phyloP scores from a whole-genome alignment of 805 yeast genomes.

The Helenozyma baotianmanensis region DNA sequence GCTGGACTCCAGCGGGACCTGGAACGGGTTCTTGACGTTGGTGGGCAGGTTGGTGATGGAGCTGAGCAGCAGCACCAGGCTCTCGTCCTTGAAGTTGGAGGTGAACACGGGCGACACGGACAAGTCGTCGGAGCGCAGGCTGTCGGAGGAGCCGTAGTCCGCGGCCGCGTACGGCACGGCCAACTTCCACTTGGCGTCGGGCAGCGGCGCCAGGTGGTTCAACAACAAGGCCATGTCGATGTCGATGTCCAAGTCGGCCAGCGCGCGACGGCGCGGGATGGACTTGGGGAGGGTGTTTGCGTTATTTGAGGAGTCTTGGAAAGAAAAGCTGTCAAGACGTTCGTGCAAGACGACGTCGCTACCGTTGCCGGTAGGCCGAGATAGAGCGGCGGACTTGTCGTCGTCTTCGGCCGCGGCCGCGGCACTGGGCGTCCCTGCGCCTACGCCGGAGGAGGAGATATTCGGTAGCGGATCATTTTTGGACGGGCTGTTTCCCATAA shows the following conservation, averaged over 20 bases:
- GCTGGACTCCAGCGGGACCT: conserved; percentile 7
- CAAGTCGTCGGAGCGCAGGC: conserved; percentile 33
- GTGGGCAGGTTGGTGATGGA: conserved; percentile 16
- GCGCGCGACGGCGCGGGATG: conserved; percentile 3
- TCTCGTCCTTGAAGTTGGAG: conserved; percentile 27
- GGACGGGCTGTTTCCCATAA: conserved; percentile 67
- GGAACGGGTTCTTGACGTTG: conserved; percentile 4
- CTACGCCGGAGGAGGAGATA: conserved; percentile 26
- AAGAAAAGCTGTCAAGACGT: background rate
- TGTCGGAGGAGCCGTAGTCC: conserved; percentile 38
- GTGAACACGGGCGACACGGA: conserved; percentile 35
- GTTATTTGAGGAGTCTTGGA: background rate
- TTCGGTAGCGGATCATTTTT: conserved; percentile 46
- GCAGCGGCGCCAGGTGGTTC: conserved; percentile 4
- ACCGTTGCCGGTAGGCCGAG: conserved; percentile 27
- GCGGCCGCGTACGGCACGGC: conserved; percentile 1
- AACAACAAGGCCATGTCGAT: conserved; percentile 44
- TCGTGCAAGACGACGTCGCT: conserved; percentile 9
- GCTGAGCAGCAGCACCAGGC: conserved; percentile 36
- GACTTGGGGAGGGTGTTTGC: conserved; percentile 9
- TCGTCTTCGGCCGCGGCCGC: conserved; percentile 39
- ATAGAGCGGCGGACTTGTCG: conserved; percentile 40
- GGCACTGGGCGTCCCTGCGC: conserved; percentile 19
- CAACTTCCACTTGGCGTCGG: conserved; percentile 3
- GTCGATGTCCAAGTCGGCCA: conserved; percentile 29